Base-by-base conservation (phyloP, 352 stramenopile species). In the Elongisporangium senticosum region DNA sequence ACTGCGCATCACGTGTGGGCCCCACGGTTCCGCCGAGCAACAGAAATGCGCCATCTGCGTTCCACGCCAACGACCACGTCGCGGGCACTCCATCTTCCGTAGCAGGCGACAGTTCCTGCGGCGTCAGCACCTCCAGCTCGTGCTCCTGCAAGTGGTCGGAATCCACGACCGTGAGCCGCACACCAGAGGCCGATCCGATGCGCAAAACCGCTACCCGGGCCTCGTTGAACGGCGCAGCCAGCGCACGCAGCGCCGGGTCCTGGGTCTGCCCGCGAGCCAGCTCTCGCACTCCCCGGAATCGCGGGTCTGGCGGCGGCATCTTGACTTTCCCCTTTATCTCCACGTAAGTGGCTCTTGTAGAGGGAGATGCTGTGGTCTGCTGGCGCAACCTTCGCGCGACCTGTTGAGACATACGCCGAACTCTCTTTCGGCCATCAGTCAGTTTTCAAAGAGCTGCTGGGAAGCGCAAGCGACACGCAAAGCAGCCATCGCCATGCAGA, bases 11-110 rank as follows among this genome's bases (percentile, higher is more conserved):
- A 17, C 2, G 19, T 51, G 58, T 56, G 19, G 22, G 53, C 65
- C 21, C 72, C 56, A 74, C 23, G 20, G 56, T 55, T 11, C 79
- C 79, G 17, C 63, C 62, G 13, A 90, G 49, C 37, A 87, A 61
- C 23, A 92, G 59, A 57, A 83, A 74, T 8, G 71, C 64, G 7
- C 62, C 67, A 56, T 90, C 75, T 15, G 72, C 62, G 64, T 78
- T 92, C 82, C 76, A 86, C n/a, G 48, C 58, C 0, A 86, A 56
- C 33, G 58, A 56, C 74, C 74, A 84, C 20, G 33, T 22, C 26
- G 26, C 15, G 6, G 55, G 33, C 17, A 11, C 19, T 7, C 20
- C 15, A 22, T 26, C 8, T 53, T 5, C 39, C 23, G 8, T 40
- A 23, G 15, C 19, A 47, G 19, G 62, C 23, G 2, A 40, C 4